These are phyloP conservation scores for Guyanaporus albipodus DNA, from an alignment of 768 basidiomycete genomes.

Conservation along the genomic window DNA sequence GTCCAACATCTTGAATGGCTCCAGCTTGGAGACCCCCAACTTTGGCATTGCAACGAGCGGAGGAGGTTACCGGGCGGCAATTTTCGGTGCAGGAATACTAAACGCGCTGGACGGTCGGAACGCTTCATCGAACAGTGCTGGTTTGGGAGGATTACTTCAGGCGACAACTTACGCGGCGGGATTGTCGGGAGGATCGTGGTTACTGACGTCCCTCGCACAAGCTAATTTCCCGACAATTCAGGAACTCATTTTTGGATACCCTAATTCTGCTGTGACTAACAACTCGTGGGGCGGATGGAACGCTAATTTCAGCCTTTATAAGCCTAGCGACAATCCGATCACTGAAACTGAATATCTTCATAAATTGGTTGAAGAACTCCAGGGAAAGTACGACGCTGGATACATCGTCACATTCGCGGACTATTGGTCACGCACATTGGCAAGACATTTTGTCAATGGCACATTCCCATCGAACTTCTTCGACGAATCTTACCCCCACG, in stretches of 20 bases:
- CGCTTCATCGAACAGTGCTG: constrained; percentile 35
- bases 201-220: constrained; percentile 38
- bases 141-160: constrained; percentile 51
- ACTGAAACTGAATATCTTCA: constrained; percentile 16
- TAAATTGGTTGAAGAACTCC: constrained; percentile 23
- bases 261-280: constrained; percentile 11
- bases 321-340: constrained; percentile 18
- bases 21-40: constrained; percentile 27
- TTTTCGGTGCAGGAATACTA: constrained; percentile 50
- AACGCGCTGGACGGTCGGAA: constrained; percentile 51
- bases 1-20: constrained; percentile 26
- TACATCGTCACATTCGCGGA: constrained; percentile 31
- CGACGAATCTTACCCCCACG: constrained; percentile 29
- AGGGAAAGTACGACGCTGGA: constrained; percentile 30
- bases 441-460: constrained; percentile 39
- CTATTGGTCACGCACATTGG: constrained; percentile 24
- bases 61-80: constrained; percentile 54
- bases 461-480: constrained; percentile 32
- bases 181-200: constrained; percentile 43
- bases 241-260: constrained; percentile 35
- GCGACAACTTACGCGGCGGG: constrained; percentile 50
- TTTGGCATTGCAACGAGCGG: constrained; percentile 53
- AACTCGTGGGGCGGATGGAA: constrained; percentile 35
- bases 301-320: constrained; percentile 15
- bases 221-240: constrained; percentile 39